These are phyloP conservation scores for Diaporthe caulivora DNA, from an alignment of 2,329 filamentous ascomycete genomes.

Conservation along the genomic window DNA sequence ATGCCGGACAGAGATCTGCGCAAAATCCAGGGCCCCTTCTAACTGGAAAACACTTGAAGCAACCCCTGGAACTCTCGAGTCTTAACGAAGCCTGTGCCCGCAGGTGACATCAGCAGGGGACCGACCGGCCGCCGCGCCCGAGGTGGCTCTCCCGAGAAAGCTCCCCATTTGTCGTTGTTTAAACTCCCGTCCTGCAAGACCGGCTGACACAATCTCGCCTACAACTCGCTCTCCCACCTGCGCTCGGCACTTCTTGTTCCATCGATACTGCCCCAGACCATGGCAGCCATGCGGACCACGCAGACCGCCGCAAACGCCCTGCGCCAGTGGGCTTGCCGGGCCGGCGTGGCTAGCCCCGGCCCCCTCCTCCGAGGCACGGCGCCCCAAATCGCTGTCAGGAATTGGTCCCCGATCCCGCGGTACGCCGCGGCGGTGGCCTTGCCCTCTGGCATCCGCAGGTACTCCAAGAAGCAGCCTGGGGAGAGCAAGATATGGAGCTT, in stretches of 20 bases:
- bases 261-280: conserved; percentile 13
- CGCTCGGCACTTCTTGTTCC: background rate
- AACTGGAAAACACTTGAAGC: background rate
- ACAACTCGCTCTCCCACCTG: no score
- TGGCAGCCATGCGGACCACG: conserved; percentile 35
- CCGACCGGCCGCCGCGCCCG: conserved; percentile 12
- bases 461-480: conserved; percentile 44
- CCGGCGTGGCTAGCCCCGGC: conserved; percentile 9
- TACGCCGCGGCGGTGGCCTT: background rate
- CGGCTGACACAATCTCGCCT: background rate
- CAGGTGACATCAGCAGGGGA: conserved; percentile 24
- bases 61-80: background rate
- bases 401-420: background rate
- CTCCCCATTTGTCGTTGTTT: background rate
- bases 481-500: conserved; percentile 62
- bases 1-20: conserved; percentile 12
- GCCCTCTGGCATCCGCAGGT: conserved; percentile 38
- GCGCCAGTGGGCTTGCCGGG: conserved; percentile 27
- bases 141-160: background rate
- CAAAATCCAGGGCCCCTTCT: background rate
- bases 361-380: conserved; percentile 8
- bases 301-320: conserved; percentile 22
- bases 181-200: background rate
- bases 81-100: conserved; percentile 21
- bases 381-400: background rate